A percentile compares a stretch with the other conserved stretches of the same genome.
Evolutionary conservation across 2,329 filamentous ascomycete species (phyloP).

Genomic region (Pseudogymnoascus sp.): DNA sequence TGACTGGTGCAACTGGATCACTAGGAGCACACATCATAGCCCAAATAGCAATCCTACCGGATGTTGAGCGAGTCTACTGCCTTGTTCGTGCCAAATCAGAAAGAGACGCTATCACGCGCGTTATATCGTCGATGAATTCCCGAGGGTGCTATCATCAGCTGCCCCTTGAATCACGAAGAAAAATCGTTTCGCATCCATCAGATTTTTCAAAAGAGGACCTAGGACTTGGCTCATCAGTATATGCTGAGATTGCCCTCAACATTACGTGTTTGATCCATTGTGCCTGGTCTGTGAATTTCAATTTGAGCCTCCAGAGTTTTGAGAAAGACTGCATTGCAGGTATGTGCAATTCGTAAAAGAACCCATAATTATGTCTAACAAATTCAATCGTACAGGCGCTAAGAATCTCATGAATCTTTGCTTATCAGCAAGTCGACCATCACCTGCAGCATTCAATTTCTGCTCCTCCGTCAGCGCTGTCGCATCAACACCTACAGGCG

Average conservation of each 20-base stretch:
- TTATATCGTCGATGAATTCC: slow-evolving; percentile 31
- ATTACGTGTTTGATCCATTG: slow-evolving; percentile 42
- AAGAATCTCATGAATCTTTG: slow-evolving; percentile 11
- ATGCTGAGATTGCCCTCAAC: slow-evolving; percentile 11
- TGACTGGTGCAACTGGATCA: slow-evolving; percentile 61
- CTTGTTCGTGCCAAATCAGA: slow-evolving; percentile 37
- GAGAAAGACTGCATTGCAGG: slow-evolving; percentile 9
- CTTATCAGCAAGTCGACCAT: slow-evolving; percentile 7
- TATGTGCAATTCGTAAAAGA: neutral
- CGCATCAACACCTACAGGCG: slow-evolving; percentile 26
- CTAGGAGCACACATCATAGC: slow-evolving; percentile 54
- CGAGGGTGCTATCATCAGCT: slow-evolving; percentile 29
- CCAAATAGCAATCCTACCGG: slow-evolving; percentile 50
- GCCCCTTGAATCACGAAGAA: slow-evolving; percentile 20
- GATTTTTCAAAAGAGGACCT: slow-evolving; percentile 36
- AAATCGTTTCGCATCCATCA: slow-evolving; percentile 33
- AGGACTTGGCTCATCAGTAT: slow-evolving; percentile 29
- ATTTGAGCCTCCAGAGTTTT: neutral
- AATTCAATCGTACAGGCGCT: neutral
- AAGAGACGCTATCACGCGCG: slow-evolving; percentile 29
- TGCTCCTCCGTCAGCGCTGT: slow-evolving; percentile 33
- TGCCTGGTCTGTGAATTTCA: slow-evolving; percentile 32
- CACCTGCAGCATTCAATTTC: slow-evolving; percentile 30
- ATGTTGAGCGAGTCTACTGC: slow-evolving; percentile 46
- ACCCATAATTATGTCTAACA: neutral